phyloP scores from a whole-genome alignment of 176 grass and related monocot genomes.

The Rhipidocladum racemiflorum region DNA sequence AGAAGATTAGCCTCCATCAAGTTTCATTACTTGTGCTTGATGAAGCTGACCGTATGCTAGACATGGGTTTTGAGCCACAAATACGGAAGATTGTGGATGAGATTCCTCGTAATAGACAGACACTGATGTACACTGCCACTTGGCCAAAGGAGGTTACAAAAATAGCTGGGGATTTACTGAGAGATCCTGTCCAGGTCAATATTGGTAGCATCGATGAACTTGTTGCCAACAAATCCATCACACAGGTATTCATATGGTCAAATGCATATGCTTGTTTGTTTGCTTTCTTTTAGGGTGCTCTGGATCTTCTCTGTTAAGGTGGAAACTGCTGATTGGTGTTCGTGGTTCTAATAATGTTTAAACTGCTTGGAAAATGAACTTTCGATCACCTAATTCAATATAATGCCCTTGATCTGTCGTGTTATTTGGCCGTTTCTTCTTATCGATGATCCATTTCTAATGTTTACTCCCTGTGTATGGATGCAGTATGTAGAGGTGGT shows the following conservation, averaged over 20 bases:
- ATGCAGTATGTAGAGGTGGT: constrained; percentile 89
- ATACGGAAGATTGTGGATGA: constrained; percentile 93
- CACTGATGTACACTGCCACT: constrained; percentile 98
- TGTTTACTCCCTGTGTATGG: background rate
- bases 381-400: constrained; percentile 16
- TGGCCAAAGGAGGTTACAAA: constrained; percentile 98
- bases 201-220: constrained; percentile 91
- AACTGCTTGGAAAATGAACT: background rate
- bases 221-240: constrained; percentile 96
- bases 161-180: constrained; percentile 93
- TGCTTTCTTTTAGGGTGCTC: background rate
- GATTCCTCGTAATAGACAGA: constrained; percentile 76
- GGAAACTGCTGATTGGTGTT: background rate
- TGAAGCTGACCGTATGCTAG: constrained; percentile 96
- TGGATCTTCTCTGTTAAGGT: background rate
- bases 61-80: constrained; percentile 99
- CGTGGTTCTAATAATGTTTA: background rate
- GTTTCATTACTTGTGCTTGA: constrained; percentile 94
- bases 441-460: constrained; percentile 21
- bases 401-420: background rate
- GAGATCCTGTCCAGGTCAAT: constrained; percentile 87
- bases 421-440: constrained; percentile 13
- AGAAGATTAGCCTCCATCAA: constrained; percentile 78
- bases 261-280: constrained; percentile 22
- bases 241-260: constrained; percentile 55